Evolutionary conservation across 1,284 basidiomycete species (phyloP).

Genomic region (Ganoderma multipileum): DNA sequence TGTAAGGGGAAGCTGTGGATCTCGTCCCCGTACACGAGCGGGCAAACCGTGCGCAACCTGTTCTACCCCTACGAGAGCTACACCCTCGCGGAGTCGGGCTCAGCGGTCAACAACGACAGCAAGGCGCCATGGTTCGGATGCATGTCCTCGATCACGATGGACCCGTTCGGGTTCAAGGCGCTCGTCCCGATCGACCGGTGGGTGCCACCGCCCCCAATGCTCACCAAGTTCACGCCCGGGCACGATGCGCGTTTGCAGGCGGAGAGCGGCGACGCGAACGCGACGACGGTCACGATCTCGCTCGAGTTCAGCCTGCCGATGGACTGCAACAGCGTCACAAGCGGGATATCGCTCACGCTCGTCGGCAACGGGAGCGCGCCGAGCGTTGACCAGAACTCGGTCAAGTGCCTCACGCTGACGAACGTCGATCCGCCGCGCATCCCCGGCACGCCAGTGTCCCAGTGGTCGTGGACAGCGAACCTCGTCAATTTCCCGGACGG

Average conservation of each 20-base stretch:
- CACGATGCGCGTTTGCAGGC: slow-evolving; percentile 80
- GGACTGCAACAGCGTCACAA: slow-evolving; percentile 74
- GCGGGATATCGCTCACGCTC: slow-evolving; percentile 68
- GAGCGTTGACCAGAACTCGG: slow-evolving; percentile 49
- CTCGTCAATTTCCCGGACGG: slow-evolving; percentile 81
- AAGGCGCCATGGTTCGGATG: slow-evolving; percentile 77
- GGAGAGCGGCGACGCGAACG: slow-evolving; percentile 55
- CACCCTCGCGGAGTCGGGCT: slow-evolving; percentile 66
- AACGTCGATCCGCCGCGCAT: slow-evolving; percentile 56
- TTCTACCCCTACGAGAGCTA: slow-evolving; percentile 86
- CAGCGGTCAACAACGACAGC: slow-evolving; percentile 63
- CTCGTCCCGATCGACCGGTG: slow-evolving; percentile 76
- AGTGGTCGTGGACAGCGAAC: slow-evolving; percentile 78
- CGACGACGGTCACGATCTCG: slow-evolving; percentile 67
- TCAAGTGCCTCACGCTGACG: slow-evolving; percentile 53
- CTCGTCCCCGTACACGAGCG: slow-evolving; percentile 74
- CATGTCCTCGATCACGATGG: slow-evolving; percentile 67
- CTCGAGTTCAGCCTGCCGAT: slow-evolving; percentile 83
- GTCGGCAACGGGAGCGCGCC: slow-evolving; percentile 68
- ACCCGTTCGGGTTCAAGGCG: slow-evolving; percentile 82
- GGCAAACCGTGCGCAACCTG: slow-evolving; percentile 72
- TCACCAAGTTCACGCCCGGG: slow-evolving; percentile 83
- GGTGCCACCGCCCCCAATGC: slow-evolving; percentile 70
- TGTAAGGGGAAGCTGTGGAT: slow-evolving; percentile 72
- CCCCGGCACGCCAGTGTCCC: slow-evolving; percentile 61